Evolutionary conservation across 2,329 filamentous ascomycete genomes (phyloP).

Genomic region (Cladosporium sp.): DNA sequence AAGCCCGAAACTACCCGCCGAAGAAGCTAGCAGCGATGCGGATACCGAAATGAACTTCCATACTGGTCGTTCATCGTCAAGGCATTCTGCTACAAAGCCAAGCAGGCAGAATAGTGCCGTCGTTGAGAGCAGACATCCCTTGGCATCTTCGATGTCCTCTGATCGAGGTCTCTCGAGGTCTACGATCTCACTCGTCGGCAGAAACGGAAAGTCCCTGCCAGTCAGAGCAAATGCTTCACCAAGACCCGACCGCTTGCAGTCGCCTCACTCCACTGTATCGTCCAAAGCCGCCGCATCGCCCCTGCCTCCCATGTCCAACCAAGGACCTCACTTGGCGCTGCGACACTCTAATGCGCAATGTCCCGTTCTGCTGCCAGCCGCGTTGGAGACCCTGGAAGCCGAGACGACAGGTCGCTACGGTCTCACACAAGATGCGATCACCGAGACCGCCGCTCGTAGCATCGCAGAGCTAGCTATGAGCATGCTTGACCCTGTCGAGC

Average conservation of each 20-base stretch:
- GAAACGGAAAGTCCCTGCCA: constrained; percentile 25
- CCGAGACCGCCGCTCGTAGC: constrained; percentile 85
- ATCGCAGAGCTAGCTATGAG: constrained; percentile 78
- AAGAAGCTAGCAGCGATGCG: constrained; percentile 35
- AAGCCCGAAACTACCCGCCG: constrained; percentile 50
- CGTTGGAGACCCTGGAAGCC: constrained; percentile 91
- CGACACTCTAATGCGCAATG: constrained; percentile 56
- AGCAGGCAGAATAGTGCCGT: constrained; percentile 42
- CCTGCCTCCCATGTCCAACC: constrained; percentile 2
- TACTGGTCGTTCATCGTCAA: constrained; percentile 36
- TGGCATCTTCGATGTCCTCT: constrained; percentile 33
- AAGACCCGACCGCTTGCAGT: constrained; percentile 31
- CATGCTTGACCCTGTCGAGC: constrained; percentile 28
- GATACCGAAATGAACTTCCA: constrained; percentile 38
- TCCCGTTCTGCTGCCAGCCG: constrained; percentile 65
- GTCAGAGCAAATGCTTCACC: constrained; percentile 29
- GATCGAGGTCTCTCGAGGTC: constrained; percentile 30
- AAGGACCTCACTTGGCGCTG: constrained; percentile 51
- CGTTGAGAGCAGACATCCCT: constrained; percentile 38
- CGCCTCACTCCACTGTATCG: constrained; percentile 33
- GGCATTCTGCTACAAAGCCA: constrained; percentile 34
- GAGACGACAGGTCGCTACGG: constrained; percentile 85
- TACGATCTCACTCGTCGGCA: constrained; percentile 26
- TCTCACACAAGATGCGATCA: constrained; percentile 83
- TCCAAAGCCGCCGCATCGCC: constrained; percentile 12